Evolutionary conservation across 2,329 filamentous ascomycete genomes (phyloP), one percentile per base, ranked within the genome.

Genomic region (Cladophialophora exuberans): DNA sequence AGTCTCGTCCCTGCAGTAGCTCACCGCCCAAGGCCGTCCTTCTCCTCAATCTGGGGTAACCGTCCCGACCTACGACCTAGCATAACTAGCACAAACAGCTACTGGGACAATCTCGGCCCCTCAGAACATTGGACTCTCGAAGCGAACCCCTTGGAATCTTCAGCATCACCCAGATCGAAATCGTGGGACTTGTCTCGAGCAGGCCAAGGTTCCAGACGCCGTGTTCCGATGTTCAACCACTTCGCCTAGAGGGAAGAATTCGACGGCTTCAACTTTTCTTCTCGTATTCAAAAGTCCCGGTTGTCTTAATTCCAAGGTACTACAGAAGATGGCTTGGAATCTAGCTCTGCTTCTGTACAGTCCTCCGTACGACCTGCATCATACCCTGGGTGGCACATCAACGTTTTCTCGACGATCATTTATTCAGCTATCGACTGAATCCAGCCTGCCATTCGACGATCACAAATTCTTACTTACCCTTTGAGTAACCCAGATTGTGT

Each of bases 1-100:
- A 25, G 33, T 44, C 18, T 38, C 30, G 48, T 56, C 28, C 48
- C 54, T 56, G 48, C 54, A 56, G 48, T 56, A 56, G 54, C 48
- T 52, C 39, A 26, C 28, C 23, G 42, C 28, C n/a, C 39, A 23
- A 9, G 48, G 49, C 48, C 53, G 18, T 47, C 13, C 23, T 20
- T 51, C 33, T 41, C 41, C 47, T 51, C 26, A 30, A 31, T 47
- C 42, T 35, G 46, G 44, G 53, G 47, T 39, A 44, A 23, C 23
- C 7, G n/a, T 41, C 20, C n/a, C n/a, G n/a, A n/a, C n/a, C n/a
- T n/a, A n/a, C n/a, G n/a, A n/a, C n/a, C n/a, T n/a, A n/a, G n/a
- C n/a, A n/a, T n/a, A n/a, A n/a, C n/a, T n/a, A n/a, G n/a, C n/a
- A n/a, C n/a, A 10, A 39, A 17, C 45, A 3, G 22, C 22, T 5